phyloP scores from a whole-genome alignment of 495 filamentous ascomycete species.

The Lasiosphaeriaceae sp. region DNA sequence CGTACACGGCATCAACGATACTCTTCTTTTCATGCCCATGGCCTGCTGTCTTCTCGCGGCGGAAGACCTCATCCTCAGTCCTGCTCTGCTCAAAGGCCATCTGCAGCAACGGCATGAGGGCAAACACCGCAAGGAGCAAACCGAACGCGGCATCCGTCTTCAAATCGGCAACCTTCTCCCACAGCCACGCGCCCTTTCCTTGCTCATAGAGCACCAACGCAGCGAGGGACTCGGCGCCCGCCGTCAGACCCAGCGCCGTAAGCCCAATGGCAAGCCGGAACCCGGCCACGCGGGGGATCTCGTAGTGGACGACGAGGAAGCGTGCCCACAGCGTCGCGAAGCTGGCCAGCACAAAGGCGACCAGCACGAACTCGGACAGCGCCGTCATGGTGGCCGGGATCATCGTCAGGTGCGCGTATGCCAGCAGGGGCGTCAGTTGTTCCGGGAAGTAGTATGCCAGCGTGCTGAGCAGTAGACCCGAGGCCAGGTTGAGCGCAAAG shows the following conservation, averaged over 20 bases:
- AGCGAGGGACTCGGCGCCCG: conserved; percentile 7
- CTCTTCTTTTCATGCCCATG: conserved; percentile 2
- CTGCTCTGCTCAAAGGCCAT: conserved; percentile 9
- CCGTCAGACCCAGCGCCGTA: conserved; percentile 9
- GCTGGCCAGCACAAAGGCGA: conserved; percentile 11
- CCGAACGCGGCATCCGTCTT: neutral
- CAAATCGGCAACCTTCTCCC: neutral
- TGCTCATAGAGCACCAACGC: conserved; percentile 12
- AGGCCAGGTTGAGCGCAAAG: conserved; percentile 14
- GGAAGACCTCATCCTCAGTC: neutral
- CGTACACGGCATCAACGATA: conserved; percentile 1
- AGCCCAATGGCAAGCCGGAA: conserved; percentile 24
- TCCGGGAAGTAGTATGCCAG: neutral
- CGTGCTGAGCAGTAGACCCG: conserved; percentile 4
- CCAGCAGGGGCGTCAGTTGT: neutral
- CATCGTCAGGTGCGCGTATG: neutral
- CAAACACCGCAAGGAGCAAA: conserved; percentile 1
- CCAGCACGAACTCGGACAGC: conserved; percentile 1
- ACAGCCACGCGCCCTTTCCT: conserved; percentile 1
- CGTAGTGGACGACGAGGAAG: conserved; percentile 13
- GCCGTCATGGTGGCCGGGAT: neutral
- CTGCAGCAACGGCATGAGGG: conserved; percentile 3
- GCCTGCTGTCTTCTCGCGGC: neutral
- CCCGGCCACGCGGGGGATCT: conserved; percentile 18
- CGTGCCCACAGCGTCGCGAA: conserved; percentile 12